phyloP scores from a whole-genome alignment of 1,139 yeast species.

The Zhuliangozyma parablackwelliae region DNA sequence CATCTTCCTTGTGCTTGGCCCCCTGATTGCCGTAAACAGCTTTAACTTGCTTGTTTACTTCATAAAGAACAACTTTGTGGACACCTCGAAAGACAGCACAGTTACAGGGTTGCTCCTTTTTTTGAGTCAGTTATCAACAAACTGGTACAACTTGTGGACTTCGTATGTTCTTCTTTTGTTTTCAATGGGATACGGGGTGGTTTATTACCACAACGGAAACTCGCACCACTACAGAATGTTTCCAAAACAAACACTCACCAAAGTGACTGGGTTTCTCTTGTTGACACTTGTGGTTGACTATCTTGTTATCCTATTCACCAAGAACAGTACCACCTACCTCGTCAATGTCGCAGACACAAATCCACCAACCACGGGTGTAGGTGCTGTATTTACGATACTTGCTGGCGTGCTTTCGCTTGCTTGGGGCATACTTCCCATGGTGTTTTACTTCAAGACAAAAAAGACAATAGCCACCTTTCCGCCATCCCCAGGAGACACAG shows the following conservation, averaged over 20 bases:
- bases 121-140: background rate
- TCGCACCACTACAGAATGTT: constrained; percentile 24
- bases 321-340: background rate
- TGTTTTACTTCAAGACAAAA: constrained; percentile 26
- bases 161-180: constrained; percentile 22
- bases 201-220: constrained; percentile 25
- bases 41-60: constrained; percentile 12
- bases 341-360: background rate
- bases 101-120: constrained; percentile 3
- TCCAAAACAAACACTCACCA: constrained; percentile 18
- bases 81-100: constrained; percentile 4
- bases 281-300: constrained; percentile 7
- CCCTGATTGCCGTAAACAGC: constrained; percentile 14
- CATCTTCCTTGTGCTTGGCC: constrained; percentile 26
- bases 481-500: constrained; percentile 14
- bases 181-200: constrained; percentile 39
- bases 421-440: constrained; percentile 10
- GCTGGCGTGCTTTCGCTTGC: constrained; percentile 3
- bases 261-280: constrained; percentile 15
- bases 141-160: constrained; percentile 1
- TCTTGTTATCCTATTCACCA: constrained; percentile 2
- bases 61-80: constrained; percentile 15
- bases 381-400: constrained; percentile 1
- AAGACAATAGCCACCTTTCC: constrained; percentile 29
- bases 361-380: too few species aligned